phyloP scores from a whole-genome alignment of 306 rosid species.

The Urtica urens region DNA sequence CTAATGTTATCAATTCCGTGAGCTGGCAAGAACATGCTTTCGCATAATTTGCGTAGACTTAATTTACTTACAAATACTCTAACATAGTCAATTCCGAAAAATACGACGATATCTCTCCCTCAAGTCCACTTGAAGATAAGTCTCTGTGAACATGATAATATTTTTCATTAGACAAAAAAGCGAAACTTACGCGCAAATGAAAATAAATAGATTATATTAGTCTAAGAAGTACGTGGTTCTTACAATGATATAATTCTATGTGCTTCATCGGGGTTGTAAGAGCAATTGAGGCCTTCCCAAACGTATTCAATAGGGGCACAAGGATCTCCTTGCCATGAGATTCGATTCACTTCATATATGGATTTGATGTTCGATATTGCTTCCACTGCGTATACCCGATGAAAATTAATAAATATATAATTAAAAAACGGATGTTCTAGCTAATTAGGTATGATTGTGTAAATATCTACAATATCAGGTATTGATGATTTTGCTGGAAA shows the following conservation, averaged over 20 bases:
- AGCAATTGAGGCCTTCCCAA: conserved; percentile 26
- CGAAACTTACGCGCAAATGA: too few relatives aligned
- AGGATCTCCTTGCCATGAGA: conserved; percentile 35
- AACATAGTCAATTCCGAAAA: conserved; percentile 19
- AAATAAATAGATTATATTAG: too few relatives aligned
- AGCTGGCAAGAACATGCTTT: background rate
- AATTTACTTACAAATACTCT: conserved; percentile 25
- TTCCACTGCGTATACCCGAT: conserved; percentile 9
- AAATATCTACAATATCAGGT: too few relatives aligned
- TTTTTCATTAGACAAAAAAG: too few relatives aligned
- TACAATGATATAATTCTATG: conserved; percentile 10
- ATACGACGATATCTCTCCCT: conserved; percentile 22
- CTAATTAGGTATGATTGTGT: too few relatives aligned
- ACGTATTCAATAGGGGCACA: conserved; percentile 15
- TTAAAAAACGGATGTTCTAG: too few relatives aligned
- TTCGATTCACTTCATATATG: conserved; percentile 7
- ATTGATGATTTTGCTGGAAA: too few relatives aligned
- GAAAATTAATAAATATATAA: background rate
- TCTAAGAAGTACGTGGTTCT: background rate
- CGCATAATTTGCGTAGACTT: background rate
- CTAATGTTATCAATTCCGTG: background rate
- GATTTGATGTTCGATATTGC: conserved; percentile 22
- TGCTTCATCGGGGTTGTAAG: background rate
- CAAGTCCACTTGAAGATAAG: conserved; percentile 30
- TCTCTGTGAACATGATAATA: conserved; percentile 20